Conservation (phyloP, 495 filamentous ascomycete species). For the Filosporella fistucella region DNA sequence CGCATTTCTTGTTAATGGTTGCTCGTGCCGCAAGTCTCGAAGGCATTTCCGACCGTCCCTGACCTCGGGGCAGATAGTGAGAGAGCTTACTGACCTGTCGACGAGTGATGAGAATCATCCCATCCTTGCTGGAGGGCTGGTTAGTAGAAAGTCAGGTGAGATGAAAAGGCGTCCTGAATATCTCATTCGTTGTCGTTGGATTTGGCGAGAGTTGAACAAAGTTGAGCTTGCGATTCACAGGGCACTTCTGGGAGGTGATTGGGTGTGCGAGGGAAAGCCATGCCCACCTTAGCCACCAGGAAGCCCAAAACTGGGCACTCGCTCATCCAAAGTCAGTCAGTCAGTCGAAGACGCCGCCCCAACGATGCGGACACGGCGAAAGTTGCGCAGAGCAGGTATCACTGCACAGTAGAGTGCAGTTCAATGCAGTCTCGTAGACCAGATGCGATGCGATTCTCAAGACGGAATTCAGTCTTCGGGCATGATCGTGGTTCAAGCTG, state of each 20-base stretch:
- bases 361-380: background rate
- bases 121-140: conserved; percentile 18
- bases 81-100: conserved; percentile 20
- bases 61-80: conserved; percentile 5
- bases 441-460: background rate
- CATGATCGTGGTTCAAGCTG: conserved; percentile 8
- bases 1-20: background rate
- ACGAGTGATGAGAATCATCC: conserved; percentile 5
- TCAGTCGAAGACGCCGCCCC: background rate
- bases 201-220: conserved; percentile 11
- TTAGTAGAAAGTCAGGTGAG: conserved; percentile 23
- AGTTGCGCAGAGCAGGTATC: background rate
- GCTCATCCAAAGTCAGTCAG: background rate
- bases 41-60: conserved; percentile 12
- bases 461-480: conserved; percentile 5
- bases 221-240: conserved; percentile 4
- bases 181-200: conserved; percentile 21
- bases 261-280: conserved; percentile 3
- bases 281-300: background rate
- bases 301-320: background rate
- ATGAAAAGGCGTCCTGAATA: conserved; percentile 8
- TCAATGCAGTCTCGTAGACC: background rate
- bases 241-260: conserved; percentile 20
- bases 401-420: background rate
- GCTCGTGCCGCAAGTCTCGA: conserved; percentile 4